These are phyloP conservation scores for Leccinum uliginosum DNA, from an alignment of 768 basidiomycete species.

Conservation along the genomic window DNA sequence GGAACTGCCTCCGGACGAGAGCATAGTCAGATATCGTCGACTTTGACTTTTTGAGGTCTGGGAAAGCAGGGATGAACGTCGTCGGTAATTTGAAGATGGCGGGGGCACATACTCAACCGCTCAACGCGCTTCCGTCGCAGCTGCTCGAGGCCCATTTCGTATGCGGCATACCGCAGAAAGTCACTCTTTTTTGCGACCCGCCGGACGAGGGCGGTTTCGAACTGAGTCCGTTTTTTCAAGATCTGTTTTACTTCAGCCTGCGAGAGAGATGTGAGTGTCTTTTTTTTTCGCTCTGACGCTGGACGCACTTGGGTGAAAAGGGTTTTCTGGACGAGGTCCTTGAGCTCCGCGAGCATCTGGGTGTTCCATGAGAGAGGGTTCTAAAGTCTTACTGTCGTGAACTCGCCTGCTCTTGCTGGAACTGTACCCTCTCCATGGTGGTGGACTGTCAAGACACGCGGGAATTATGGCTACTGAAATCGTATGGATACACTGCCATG, in stretches of 20 bases:
- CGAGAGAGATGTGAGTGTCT: constrained; percentile 1
- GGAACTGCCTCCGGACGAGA: constrained; percentile 77
- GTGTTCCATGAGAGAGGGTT: constrained; percentile 4
- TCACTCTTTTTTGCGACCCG: constrained; percentile 83
- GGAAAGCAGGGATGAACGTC: not conserved
- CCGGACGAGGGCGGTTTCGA: constrained; percentile 81
- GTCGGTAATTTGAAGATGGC: not conserved
- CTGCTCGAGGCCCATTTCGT: constrained; percentile 85
- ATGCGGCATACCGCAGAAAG: constrained; percentile 86
- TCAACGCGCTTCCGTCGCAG: constrained; percentile 71
- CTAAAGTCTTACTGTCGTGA: not conserved
- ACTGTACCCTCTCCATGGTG: constrained; percentile 89
- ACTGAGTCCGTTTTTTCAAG: constrained; percentile 75
- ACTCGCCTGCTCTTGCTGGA: constrained; percentile 83
- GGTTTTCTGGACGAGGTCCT: constrained; percentile 81
- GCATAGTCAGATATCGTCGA: constrained; percentile 80
- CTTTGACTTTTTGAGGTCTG: constrained; percentile 33
- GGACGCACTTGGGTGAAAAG: constrained; percentile 72
- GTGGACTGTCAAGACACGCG: not conserved
- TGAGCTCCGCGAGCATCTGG: constrained; percentile 92
- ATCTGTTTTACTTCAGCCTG: constrained; percentile 82
- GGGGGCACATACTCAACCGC: constrained; percentile 54
- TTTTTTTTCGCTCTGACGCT: not conserved
- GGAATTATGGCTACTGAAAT: not conserved
- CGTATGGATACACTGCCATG: constrained; percentile 4